Percentiles rank a stretch among this genome's conserved stretches.
Evolutionary conservation across 2,329 filamentous ascomycete species (phyloP).

Genomic region (Cytospora piceicola): DNA sequence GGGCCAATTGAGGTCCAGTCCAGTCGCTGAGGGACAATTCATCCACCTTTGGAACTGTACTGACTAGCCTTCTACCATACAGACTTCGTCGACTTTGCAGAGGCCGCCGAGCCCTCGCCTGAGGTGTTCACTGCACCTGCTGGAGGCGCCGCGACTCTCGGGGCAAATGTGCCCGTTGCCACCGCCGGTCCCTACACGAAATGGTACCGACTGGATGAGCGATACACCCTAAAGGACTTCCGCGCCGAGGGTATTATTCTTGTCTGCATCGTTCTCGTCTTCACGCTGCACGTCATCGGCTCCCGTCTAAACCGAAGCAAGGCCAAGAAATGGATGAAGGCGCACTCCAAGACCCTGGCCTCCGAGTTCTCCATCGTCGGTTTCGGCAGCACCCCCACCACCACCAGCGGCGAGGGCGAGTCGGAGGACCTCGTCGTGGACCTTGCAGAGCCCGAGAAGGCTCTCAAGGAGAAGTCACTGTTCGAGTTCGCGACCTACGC

Average conservation of each 20-base stretch:
- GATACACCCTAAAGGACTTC: slow-evolving; percentile 82
- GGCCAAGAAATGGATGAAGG: slow-evolving; percentile 78
- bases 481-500: slow-evolving; percentile 88
- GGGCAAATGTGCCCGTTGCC: slow-evolving; percentile 49
- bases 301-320: slow-evolving; percentile 77
- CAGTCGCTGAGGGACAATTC: background rate
- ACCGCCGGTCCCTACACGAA: slow-evolving; percentile 75
- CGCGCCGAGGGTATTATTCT: slow-evolving; percentile 83
- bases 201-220: slow-evolving; percentile 98
- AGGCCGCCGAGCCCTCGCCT: slow-evolving; percentile 69
- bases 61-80: slow-evolving; percentile 35
- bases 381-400: slow-evolving; percentile 63
- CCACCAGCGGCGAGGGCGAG: slow-evolving; percentile 44
- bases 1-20: background rate
- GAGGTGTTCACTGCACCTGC: slow-evolving; percentile 52
- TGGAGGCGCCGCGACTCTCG: slow-evolving; percentile 52
- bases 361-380: slow-evolving; percentile 88
- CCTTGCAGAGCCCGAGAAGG: slow-evolving; percentile 43
- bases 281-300: slow-evolving; percentile 81
- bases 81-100: slow-evolving; percentile 96
- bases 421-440: slow-evolving; percentile 67
- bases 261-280: slow-evolving; percentile 71
- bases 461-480: slow-evolving; percentile 82
- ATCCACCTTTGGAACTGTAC: slow-evolving; percentile 22
- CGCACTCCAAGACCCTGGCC: slow-evolving; percentile 71